Evolutionary conservation across 257 asterid species (phyloP).

Genomic region (Echium plantagineum): DNA sequence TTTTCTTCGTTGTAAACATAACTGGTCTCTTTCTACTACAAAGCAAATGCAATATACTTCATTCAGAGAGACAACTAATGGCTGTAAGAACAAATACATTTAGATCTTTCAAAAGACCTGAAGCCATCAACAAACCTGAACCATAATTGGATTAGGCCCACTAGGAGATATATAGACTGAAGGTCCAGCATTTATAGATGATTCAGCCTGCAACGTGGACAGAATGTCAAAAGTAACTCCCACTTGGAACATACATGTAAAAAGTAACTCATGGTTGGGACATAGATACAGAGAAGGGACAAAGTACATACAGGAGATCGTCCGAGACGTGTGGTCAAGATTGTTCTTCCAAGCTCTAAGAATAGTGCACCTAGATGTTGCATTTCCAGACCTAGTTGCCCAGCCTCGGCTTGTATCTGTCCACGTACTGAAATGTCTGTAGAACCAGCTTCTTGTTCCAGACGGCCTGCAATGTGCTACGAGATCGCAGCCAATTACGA

Average conservation of each 20-base stretch:
- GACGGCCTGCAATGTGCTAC: conserved; percentile 67
- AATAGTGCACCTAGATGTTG: conserved; percentile 88
- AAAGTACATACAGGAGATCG: conserved; percentile 60
- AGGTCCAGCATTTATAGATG: conserved; percentile 87
- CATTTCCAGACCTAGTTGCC: conserved; percentile 68
- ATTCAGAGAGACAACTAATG: neutral
- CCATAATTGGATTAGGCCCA: conserved; percentile 98
- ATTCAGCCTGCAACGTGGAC: conserved; percentile 61
- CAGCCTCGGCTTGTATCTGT: conserved; percentile 58
- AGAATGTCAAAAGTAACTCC: conserved; percentile 10
- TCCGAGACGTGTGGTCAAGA: conserved; percentile 78
- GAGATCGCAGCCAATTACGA: conserved; percentile 35
- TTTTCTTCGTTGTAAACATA: neutral
- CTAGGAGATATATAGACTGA: conserved; percentile 87
- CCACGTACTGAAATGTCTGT: conserved; percentile 57
- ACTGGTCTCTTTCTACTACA: neutral
- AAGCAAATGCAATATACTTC: neutral
- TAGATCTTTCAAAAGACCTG: neutral
- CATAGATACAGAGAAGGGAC: conserved; percentile 7
- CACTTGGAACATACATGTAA: conserved; percentile 12
- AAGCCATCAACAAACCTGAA: conserved; percentile 50
- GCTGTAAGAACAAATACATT: neutral
- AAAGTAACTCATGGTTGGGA: conserved; percentile 6
- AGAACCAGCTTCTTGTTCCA: conserved; percentile 60
- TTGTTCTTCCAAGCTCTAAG: conserved; percentile 88